Evolutionary conservation across 2,329 filamentous ascomycete genomes (phyloP), one percentile per base, ranked within the genome.

Genomic region (Paracoccidioides lutzii): DNA sequence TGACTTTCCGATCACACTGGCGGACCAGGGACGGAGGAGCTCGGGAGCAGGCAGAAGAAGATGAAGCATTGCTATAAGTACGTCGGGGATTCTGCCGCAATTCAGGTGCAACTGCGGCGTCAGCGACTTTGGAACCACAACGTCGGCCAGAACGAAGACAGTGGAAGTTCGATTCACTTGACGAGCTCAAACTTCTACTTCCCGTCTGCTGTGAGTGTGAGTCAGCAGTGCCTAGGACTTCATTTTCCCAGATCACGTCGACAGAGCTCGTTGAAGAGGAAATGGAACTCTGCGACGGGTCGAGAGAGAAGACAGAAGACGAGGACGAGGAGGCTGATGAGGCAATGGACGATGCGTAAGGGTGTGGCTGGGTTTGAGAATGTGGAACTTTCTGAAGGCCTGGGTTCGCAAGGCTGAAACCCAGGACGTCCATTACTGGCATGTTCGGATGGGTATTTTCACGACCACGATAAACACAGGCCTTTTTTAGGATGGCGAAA

Each of bases 1-100:
- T 90, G 69, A 88, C 81, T 78, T 95, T 95, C 69, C 90, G 87
- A 74, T 96, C 90, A 67, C 83, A 82, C 76, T 96, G 90, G 66
- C 90, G 85, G 60, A 90, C 79, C 61, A 96, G 80, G 57, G 85
- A 75, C 52, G 91, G 88, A 64, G 87, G 86, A 64, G 80, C 78
- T 63, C 80, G 80, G 62, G 81, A 72, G 64, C 79, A 77, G 57
- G 77, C 72, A 56, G 77, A 76, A 37, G 78, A 71, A 59, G 80
- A 79, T 60, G 74, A 75, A 57, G 74, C 77, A 52, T 78, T 81
- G 59, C 79, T 65, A 59, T 65, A 69, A 57, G 71, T 73, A 57
- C 80, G 76, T 65, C 80, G 76, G 62, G 79, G 80, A 66, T 82
- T 73, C 66, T 67, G 71, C 48, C 71, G 72, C 62, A 71, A 58